Percentiles rank a stretch among this genome's conserved stretches.
phyloP scores from a whole-genome alignment of 2,329 filamentous ascomycete species.

The Exophiala sp. region DNA sequence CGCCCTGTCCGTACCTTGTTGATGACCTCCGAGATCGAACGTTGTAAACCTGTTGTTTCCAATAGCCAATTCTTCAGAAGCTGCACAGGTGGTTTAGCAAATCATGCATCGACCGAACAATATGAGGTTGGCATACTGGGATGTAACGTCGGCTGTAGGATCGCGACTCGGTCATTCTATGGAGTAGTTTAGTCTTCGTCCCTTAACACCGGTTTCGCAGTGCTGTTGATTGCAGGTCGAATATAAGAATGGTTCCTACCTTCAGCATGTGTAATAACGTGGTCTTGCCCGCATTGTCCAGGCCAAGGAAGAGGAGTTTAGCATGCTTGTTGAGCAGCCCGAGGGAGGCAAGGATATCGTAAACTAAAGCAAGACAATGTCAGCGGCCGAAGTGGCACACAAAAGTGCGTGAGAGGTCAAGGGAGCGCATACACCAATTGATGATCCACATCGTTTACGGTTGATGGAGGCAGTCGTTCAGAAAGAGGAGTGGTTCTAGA shows the following conservation, averaged over 20 bases:
- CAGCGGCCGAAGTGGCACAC: neutral
- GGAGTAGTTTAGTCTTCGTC: slow-evolving; percentile 2
- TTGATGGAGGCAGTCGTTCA: neutral
- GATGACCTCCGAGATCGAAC: slow-evolving; percentile 87
- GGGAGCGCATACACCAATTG: slow-evolving; percentile 74
- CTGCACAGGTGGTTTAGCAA: slow-evolving; percentile 39
- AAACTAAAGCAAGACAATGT: slow-evolving; percentile 54
- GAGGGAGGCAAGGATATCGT: slow-evolving; percentile 79
- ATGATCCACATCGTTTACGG: slow-evolving; percentile 72
- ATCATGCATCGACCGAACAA: neutral
- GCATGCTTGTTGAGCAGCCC: slow-evolving; percentile 93
- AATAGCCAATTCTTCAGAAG: slow-evolving; percentile 86
- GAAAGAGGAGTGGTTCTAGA: neutral
- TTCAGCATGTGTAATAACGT: slow-evolving; percentile 93
- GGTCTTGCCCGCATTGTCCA: slow-evolving; percentile 93
- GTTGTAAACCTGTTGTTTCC: slow-evolving; percentile 93
- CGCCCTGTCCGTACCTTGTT: slow-evolving; percentile 61
- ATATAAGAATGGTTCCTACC: slow-evolving; percentile 46
- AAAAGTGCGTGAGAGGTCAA: neutral
- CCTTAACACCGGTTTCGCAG: neutral
- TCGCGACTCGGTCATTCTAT: slow-evolving; percentile 86
- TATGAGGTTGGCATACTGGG: slow-evolving; percentile 60
- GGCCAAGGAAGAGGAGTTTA: slow-evolving; percentile 86
- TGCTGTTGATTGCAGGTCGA: neutral
- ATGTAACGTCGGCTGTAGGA: slow-evolving; percentile 84